phyloP scores from a whole-genome alignment of 208 protist species.

The Paratrypanosoma confusum region DNA sequence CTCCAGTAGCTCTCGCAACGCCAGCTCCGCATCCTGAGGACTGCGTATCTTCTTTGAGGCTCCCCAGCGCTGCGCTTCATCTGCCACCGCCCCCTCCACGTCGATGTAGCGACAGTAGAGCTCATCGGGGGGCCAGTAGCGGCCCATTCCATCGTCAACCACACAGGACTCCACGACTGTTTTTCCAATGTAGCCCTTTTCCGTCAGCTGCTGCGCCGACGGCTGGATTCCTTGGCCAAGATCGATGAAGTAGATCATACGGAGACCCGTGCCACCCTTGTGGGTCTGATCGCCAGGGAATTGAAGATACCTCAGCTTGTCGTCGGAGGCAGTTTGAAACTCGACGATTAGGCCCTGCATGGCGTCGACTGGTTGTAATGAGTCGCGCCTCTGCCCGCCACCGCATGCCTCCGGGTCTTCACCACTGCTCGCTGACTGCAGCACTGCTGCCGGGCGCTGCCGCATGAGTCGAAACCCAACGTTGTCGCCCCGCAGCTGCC shows the following conservation, averaged over 20 bases:
- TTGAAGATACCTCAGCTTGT: constrained; percentile 36
- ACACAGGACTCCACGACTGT: constrained; percentile 69
- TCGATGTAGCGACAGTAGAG: constrained; percentile 73
- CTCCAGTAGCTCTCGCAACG: constrained; percentile 45
- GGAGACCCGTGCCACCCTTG: constrained; percentile 9
- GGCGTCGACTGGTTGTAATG: constrained; percentile 27
- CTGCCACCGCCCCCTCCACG: constrained; percentile 24
- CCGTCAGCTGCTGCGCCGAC: constrained; percentile 26
- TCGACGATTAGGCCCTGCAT: constrained; percentile 47
- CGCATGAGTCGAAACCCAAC: constrained; percentile 43
- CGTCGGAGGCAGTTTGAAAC: constrained; percentile 31
- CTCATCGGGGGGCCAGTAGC: constrained; percentile 73
- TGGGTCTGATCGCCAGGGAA: constrained; percentile 23
- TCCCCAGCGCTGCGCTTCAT: constrained; percentile 39
- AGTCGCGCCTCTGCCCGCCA: background rate
- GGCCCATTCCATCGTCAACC: constrained; percentile 73
- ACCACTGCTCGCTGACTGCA: constrained; percentile 6
- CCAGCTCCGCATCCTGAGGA: constrained; percentile 31
- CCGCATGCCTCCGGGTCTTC: constrained; percentile 3
- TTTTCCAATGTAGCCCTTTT: constrained; percentile 53
- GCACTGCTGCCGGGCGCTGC: constrained; percentile 5
- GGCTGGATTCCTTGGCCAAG: constrained; percentile 76
- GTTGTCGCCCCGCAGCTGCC: constrained; percentile 80
- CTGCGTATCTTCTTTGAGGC: constrained; percentile 24
- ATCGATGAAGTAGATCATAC: constrained; percentile 77